Conservation (phyloP, 2,329 filamentous ascomycete genomes). For the Alternaria consortialis region DNA sequence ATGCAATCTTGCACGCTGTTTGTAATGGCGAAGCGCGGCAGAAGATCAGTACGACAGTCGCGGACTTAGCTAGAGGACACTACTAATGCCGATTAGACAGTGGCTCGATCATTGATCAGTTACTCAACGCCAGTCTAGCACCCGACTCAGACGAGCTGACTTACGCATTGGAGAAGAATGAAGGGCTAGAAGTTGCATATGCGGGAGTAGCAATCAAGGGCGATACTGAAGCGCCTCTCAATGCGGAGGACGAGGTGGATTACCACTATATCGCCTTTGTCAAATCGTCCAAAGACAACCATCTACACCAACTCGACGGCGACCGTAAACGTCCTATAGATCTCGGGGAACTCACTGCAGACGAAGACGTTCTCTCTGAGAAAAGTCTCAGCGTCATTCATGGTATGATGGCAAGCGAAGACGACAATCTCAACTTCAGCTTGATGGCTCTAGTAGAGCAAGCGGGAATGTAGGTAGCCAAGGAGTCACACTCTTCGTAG, state of each 20-base stretch:
- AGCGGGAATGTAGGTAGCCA: conserved; percentile 57
- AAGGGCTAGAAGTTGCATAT: conserved; percentile 40
- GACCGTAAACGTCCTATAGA: conserved; percentile 43
- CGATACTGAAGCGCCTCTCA: conserved; percentile 35
- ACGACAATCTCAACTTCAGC: conserved; percentile 37
- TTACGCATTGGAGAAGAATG: conserved; percentile 30
- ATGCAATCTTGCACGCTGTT: conserved; percentile 84
- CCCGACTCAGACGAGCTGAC: conserved; percentile 24
- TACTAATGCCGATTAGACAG: conserved; percentile 18
- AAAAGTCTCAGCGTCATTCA: conserved; percentile 32
- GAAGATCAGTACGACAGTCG: conserved; percentile 62
- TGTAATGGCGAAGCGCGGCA: conserved; percentile 76
- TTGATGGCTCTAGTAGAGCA: conserved; percentile 41
- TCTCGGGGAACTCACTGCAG: conserved; percentile 34
- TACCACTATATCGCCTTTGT: conserved; percentile 48
- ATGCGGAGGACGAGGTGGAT: conserved; percentile 46
- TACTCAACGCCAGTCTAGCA: conserved; percentile 19
- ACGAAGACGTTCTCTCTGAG: conserved; percentile 36
- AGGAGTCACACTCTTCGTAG: conserved; percentile 63
- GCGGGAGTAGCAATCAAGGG: conserved; percentile 37
- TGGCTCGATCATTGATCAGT: conserved; percentile 20
- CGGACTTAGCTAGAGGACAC: too few relatives aligned
- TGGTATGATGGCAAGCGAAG: conserved; percentile 27
- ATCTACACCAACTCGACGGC: conserved; percentile 44
- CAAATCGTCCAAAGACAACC: conserved; percentile 35